Conservation (phyloP, 495 filamentous ascomycete genomes). For the Parathielavia appendiculata region DNA sequence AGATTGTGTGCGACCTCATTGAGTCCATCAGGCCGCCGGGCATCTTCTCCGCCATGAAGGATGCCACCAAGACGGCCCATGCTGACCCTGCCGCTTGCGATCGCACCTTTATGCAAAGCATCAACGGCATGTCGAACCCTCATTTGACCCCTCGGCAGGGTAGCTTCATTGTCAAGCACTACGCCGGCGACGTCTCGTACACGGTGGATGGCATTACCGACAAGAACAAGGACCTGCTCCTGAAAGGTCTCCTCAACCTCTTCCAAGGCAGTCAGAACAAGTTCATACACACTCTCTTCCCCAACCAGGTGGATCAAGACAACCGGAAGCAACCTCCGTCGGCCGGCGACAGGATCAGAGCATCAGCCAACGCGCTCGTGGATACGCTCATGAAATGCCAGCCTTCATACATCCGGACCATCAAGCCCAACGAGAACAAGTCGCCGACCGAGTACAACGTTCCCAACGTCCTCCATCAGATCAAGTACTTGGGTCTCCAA, state of each 20-base stretch:
- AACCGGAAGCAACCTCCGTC: constrained; percentile 91
- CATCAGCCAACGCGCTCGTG: constrained; percentile 92
- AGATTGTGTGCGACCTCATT: constrained; percentile 96
- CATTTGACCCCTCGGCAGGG: constrained; percentile 91
- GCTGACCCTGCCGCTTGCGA: constrained; percentile 92
- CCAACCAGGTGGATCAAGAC: constrained; percentile 89
- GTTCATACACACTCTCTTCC: constrained; percentile 86
- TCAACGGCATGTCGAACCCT: constrained; percentile 84
- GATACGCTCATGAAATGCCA: constrained; percentile 94
- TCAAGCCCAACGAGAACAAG: constrained; percentile 99
- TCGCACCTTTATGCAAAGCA: constrained; percentile 86
- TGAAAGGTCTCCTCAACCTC: constrained; percentile 90
- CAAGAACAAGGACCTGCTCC: constrained; percentile 97
- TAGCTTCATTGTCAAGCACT: constrained; percentile 98
- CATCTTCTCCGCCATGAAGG: constrained; percentile 93
- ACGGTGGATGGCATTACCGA: constrained; percentile 96
- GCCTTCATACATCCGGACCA: constrained; percentile 96
- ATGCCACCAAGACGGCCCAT: constrained; percentile 94
- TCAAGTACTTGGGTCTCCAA: constrained; percentile 97
- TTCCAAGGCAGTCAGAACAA: constrained; percentile 75
- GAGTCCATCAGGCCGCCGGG: constrained; percentile 88
- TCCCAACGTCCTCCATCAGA: constrained; percentile 92
- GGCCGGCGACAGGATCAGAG: constrained; percentile 94
- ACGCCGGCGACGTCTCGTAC: constrained; percentile 96
- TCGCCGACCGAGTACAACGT: constrained; percentile 85